A percentile compares a stretch with the other conserved stretches of the same genome.
Conservation (phyloP, 306 rosid genomes). For the Ormosia emarginata region DNA sequence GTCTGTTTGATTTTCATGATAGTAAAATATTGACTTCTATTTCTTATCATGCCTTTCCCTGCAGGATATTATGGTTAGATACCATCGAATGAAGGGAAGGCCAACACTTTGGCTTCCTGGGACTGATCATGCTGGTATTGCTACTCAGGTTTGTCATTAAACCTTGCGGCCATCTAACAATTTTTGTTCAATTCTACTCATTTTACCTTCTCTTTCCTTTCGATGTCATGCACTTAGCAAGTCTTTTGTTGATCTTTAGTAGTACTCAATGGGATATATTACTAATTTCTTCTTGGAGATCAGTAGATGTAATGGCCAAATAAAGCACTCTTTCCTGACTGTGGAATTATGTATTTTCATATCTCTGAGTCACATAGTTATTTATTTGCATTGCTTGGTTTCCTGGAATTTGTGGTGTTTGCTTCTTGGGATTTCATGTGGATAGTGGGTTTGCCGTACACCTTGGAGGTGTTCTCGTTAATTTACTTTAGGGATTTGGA, state of each 20-base stretch:
- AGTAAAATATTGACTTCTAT: not conserved
- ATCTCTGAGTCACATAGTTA: not conserved
- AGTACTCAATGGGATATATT: not conserved
- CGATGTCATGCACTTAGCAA: not conserved
- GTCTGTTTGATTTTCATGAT: not conserved
- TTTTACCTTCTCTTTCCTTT: slow-evolving; percentile 6
- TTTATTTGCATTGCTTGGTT: not conserved
- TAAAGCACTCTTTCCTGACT: not conserved
- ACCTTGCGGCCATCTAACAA: not conserved
- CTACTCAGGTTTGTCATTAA: slow-evolving; percentile 80
- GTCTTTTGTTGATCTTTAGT: not conserved
- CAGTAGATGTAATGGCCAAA: not conserved
- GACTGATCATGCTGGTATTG: slow-evolving; percentile 99
- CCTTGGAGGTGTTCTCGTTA: not conserved
- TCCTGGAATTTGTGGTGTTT: not conserved
- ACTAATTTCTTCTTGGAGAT: not conserved
- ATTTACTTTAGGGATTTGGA: not conserved
- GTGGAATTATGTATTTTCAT: not conserved
- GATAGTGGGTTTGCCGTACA: not conserved
- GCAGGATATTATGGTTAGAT: slow-evolving; percentile 96
- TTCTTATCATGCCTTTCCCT: slow-evolving; percentile 21
- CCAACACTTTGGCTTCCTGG: slow-evolving; percentile 99
- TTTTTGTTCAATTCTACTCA: not conserved
- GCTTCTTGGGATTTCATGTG: not conserved
- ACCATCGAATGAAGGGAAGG: slow-evolving; percentile 93